A percentile compares a stretch with the other conserved stretches of the same genome.
Conservation (phyloP, 2,329 filamentous ascomycete genomes). For the Lachnellula arida region DNA sequence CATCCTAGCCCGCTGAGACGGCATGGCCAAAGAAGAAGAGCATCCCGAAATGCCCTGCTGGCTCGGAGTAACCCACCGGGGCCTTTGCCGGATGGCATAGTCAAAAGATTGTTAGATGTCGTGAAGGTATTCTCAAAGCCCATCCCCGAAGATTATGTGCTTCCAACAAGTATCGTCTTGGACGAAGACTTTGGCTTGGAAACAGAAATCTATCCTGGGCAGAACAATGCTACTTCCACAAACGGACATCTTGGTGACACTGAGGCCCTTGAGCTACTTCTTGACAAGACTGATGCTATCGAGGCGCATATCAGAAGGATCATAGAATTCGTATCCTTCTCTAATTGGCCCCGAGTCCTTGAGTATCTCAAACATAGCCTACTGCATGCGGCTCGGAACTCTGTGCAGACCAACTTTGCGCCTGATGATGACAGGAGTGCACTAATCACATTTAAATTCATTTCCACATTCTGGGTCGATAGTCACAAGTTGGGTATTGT, state of each 20-base stretch:
- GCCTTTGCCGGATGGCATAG: slow-evolving; percentile 45
- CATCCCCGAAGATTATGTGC: slow-evolving; percentile 51
- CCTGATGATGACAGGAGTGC: slow-evolving; percentile 34
- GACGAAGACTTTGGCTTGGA: slow-evolving; percentile 39
- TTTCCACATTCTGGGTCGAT: slow-evolving; percentile 63
- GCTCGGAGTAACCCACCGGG: slow-evolving; percentile 23
- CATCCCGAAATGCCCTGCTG: slow-evolving; percentile 23
- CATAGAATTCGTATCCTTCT: slow-evolving; percentile 60
- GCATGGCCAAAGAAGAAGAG: slow-evolving; percentile 20
- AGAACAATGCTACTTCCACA: slow-evolving; percentile 19
- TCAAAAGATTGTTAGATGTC: slow-evolving; percentile 50
- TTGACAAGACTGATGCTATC: slow-evolving; percentile 38
- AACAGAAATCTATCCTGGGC: slow-evolving; percentile 30
- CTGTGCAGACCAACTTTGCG: slow-evolving; percentile 18
- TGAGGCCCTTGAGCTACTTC: slow-evolving; percentile 27
- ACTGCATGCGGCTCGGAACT: slow-evolving; percentile 26
- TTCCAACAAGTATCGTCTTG: slow-evolving; percentile 53
- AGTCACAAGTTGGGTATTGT: slow-evolving; percentile 55
- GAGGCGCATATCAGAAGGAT: slow-evolving; percentile 52
- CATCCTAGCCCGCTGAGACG: not conserved
- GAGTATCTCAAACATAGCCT: slow-evolving; percentile 49
- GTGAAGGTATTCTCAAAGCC: slow-evolving; percentile 55
- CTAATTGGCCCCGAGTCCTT: slow-evolving; percentile 57
- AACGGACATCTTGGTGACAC: slow-evolving; percentile 27
- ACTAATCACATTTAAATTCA: slow-evolving; percentile 52